Base-by-base conservation (phyloP, 2,329 filamentous ascomycete species). In the Hirsutella thompsonii region DNA sequence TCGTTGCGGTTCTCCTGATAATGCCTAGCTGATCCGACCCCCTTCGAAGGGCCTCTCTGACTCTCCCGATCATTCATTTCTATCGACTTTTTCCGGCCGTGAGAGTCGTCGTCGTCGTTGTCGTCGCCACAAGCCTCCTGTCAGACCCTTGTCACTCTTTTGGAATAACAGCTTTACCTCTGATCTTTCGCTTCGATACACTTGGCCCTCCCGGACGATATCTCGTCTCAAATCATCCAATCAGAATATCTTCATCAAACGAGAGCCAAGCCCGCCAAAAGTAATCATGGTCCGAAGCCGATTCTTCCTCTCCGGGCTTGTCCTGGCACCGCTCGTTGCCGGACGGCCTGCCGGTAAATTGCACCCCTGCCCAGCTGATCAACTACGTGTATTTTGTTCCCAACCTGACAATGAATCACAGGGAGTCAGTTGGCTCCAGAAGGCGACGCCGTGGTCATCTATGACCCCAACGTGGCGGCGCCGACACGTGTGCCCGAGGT, bases 291-390 rank as follows among this genome's bases (percentile, higher is more conserved):
- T 45, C 14, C 18, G 51, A 40, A 46, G 43, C 28, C 44, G 38
- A 14, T 40, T 51, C 37, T 42, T 58, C 16, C 41, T 53, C 38
- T 51, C 53, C 20, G 52, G 44, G 14, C 26, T 55, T 36, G 49
- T 46, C 23, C 44, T 55, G 37, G 47, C 46, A 26, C 47, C 46
- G 8, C 40, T 50, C 16, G 49, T 49, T 38, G 34, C 45, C 36
- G 48, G 48, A 36, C 38, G 48, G 14, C 53, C 55, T 32, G 44
- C 52, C 35, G 44, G 55, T 58, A 41, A 47, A 49, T 43, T 23
- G 28, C 26, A 4, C 26, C 28, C 10, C 19, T 18, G 13, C 13
- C 5, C 32, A 3, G 4, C n/a, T n/a, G 9, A 16, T 18, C 14
- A 16, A 34, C 32, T 9, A 8, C 32, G 23, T 26, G 23, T 6